phyloP scores from a whole-genome alignment of 2,329 filamentous ascomycete genomes.

The Botrytis porri region DNA sequence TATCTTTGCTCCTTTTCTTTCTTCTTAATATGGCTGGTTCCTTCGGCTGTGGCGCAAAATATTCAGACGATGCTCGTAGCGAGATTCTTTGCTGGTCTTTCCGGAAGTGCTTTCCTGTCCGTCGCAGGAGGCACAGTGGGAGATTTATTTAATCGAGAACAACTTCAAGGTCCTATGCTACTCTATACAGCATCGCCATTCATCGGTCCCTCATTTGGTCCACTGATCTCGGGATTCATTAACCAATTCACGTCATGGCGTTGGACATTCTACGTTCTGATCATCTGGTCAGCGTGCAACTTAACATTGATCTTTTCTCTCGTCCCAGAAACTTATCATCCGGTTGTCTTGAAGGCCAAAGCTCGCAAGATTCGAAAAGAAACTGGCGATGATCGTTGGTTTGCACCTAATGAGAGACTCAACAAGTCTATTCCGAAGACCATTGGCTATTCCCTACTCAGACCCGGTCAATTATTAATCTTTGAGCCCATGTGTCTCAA shows the following conservation, averaged over 20 bases:
- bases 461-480: constrained; percentile 70
- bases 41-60: constrained; percentile 76
- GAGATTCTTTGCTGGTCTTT: constrained; percentile 74
- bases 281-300: constrained; percentile 75
- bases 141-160: constrained; percentile 67
- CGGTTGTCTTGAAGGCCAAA: constrained; percentile 70
- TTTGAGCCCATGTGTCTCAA: constrained; percentile 83
- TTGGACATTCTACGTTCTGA: constrained; percentile 79
- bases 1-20: constrained; percentile 72
- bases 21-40: constrained; percentile 78
- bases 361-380: constrained; percentile 66
- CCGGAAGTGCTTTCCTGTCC: constrained; percentile 65
- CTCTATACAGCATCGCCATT: constrained; percentile 69
- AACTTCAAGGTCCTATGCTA: constrained; percentile 80
- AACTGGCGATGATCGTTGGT: constrained; percentile 74
- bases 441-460: constrained; percentile 56
- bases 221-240: constrained; percentile 74
- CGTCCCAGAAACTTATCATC: constrained; percentile 85
- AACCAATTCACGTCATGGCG: constrained; percentile 72
- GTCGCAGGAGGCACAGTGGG: constrained; percentile 85
- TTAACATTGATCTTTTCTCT: constrained; percentile 63
- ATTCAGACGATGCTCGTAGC: constrained; percentile 75
- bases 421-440: constrained; percentile 64
- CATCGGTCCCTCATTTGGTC: constrained; percentile 58
- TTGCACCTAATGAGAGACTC: constrained; percentile 72